Conservation (phyloP, 805 yeast genomes). For the Yarrowia sp. region DNA sequence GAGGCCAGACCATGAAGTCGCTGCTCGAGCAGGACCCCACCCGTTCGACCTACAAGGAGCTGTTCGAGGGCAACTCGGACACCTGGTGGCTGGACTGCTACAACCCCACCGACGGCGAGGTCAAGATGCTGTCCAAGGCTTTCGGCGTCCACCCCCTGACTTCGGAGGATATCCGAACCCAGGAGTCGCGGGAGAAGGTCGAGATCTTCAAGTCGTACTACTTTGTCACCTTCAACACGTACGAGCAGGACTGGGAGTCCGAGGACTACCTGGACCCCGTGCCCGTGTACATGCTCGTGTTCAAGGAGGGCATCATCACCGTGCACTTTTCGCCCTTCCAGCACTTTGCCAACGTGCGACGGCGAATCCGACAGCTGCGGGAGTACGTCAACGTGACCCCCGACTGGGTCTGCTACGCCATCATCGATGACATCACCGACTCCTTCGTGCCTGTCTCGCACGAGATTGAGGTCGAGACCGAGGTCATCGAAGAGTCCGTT, state of each 20-base stretch:
- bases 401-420: conserved; percentile 66
- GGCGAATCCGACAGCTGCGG: conserved; percentile 61
- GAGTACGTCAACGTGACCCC: conserved; percentile 60
- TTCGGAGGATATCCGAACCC: conserved; percentile 94
- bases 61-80: conserved; percentile 72
- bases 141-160: conserved; percentile 98
- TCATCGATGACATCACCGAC: conserved; percentile 65
- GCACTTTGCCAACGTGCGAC: conserved; percentile 60
- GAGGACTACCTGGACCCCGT: conserved; percentile 73
- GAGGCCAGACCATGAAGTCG: conserved; percentile 81
- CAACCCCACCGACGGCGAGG: conserved; percentile 92
- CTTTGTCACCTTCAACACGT: conserved; percentile 95
- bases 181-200: conserved; percentile 95
- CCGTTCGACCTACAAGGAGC: conserved; percentile 55
- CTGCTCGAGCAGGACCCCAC: conserved; percentile 51
- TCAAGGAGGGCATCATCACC: conserved; percentile 56
- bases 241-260: conserved; percentile 78
- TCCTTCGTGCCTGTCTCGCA: conserved; percentile 60
- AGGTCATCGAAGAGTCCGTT: conserved; percentile 74
- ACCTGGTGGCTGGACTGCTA: conserved; percentile 99
- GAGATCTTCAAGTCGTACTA: conserved; percentile 87
- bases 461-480: conserved; percentile 60
- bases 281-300: conserved; percentile 59
- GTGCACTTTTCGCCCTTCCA: conserved; percentile 61
- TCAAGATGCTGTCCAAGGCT: conserved; percentile 87